Base-by-base conservation (phyloP, 1,139 yeast genomes). In the Blastobotrys apis region DNA sequence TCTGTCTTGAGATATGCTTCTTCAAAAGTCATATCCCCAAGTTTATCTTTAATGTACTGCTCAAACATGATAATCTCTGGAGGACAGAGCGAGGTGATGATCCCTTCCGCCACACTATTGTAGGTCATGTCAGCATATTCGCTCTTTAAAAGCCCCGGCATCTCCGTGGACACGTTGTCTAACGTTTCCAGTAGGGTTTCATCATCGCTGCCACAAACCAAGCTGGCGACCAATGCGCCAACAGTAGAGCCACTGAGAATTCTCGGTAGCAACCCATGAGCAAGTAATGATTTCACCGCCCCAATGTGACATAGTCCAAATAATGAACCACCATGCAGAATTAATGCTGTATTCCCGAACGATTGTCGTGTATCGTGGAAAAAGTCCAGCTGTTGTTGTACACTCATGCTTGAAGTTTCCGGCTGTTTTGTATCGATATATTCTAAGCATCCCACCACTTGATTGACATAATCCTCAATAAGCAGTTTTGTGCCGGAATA, bases 301-400 rank as follows among this genome's bases (percentile, higher is more conserved):
- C 98, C 98, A 39, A 92, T 64, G 62, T 92, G 98, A 58, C 95
- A 88, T 50, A 92, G 69, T 0, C 97, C 97, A 67, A 90, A 92
- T 22, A 92, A 67, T 0, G 97, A 84, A 1, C 97, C 97, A 23
- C 98, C 97, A 64, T 92, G 97, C 25, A 92, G 69, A 29, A 92
- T 77, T 49, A 92, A 70, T 0, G 97, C 97, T 0, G 97, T 87
- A 43, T 87, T 78, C 0, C 98, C 98, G 63, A 84, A 78, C 0
- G 95, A 82, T 59, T 88, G 92, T 56, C 92, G 75, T 2, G 95
- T 86, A 60, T 92, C 94, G 59, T 85, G 95, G 63, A 87, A 90
- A 59, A 88, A 87, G 54, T 88, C 87, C 39, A 86, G 71, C 47
- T 85, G 84, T 50, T 80, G 68, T 56, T 82, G 86, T 47, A 49